phyloP scores from a whole-genome alignment of 768 basidiomycete species.

The Hygrophoropsis aurantiaca region DNA sequence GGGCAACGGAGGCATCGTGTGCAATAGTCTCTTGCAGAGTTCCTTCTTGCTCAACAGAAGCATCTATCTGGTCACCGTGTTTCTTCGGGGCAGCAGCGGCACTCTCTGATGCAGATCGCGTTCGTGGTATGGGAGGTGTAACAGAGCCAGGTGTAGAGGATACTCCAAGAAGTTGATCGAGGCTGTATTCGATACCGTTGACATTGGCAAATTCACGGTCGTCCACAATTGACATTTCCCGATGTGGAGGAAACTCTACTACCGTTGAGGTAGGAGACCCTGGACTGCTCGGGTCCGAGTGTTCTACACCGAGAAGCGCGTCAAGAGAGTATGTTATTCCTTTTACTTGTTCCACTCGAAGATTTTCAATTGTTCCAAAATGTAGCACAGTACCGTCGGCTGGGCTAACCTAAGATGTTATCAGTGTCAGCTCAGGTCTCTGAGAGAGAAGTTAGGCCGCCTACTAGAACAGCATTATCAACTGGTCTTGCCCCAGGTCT shows the following conservation, averaged over 20 bases:
- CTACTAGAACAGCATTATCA: conserved; percentile 69
- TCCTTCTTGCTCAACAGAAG: conserved; percentile 63
- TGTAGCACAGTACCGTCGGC: conserved; percentile 93
- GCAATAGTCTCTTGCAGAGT: conserved; percentile 55
- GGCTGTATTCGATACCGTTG: conserved; percentile 94
- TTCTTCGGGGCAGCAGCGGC: conserved; percentile 42
- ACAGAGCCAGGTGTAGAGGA: conserved; percentile 39
- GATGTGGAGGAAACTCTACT: conserved; percentile 41
- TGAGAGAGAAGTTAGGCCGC: conserved; percentile 14
- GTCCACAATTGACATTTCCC: conserved; percentile 64
- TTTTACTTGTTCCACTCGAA: conserved; percentile 93
- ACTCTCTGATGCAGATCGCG: conserved; percentile 18
- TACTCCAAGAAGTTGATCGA: conserved; percentile 83
- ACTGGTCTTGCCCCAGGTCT: conserved; percentile 82
- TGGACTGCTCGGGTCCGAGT: conserved; percentile 40
- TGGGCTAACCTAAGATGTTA: conserved; percentile 69
- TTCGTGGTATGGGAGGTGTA: conserved; percentile 26
- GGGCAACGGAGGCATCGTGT: conserved; percentile 71
- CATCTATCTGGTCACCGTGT: conserved; percentile 70
- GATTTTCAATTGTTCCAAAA: conserved; percentile 79
- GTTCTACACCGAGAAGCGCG: conserved; percentile 81
- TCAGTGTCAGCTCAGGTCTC: not conserved
- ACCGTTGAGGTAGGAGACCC: conserved; percentile 40
- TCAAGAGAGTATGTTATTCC: conserved; percentile 96
- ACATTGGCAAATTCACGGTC: conserved; percentile 93